A percentile compares a stretch with the other conserved stretches of the same genome.
Evolutionary conservation across 768 basidiomycete species (phyloP).

Genomic region (Russula compacta): DNA sequence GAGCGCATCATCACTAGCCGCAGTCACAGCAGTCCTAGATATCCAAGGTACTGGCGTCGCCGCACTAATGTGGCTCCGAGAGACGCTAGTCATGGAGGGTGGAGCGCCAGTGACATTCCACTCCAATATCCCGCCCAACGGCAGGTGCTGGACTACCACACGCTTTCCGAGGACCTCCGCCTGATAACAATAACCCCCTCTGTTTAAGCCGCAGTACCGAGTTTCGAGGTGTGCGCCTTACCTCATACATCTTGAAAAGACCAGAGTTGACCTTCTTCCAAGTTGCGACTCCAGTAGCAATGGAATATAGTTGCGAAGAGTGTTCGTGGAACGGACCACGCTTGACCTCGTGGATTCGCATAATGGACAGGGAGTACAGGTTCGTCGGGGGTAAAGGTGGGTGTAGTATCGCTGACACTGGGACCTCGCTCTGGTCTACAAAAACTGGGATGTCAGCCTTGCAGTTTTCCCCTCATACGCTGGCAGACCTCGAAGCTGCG

Average conservation of each 20-base stretch:
- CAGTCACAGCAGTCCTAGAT: conserved; percentile 2
- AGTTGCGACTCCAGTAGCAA: conserved; percentile 78
- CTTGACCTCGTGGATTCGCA: conserved; percentile 73
- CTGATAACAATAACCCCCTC: conserved; percentile 28
- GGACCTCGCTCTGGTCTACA: conserved; percentile 52
- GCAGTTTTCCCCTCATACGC: background rate
- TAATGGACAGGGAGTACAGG: conserved; percentile 72
- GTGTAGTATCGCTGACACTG: conserved; percentile 55
- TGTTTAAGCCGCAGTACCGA: background rate
- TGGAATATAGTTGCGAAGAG: conserved; percentile 80
- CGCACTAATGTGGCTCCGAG: background rate
- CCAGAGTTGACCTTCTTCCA: conserved; percentile 90
- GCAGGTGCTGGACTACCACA: conserved; percentile 94
- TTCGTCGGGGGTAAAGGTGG: conserved; percentile 55
- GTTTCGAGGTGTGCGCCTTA: conserved; percentile 25
- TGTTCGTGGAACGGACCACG: conserved; percentile 86
- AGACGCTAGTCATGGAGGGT: background rate
- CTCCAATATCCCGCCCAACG: conserved; percentile 71
- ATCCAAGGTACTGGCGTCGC: conserved; percentile 21
- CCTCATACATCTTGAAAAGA: conserved; percentile 93
- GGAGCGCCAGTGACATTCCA: conserved; percentile 37
- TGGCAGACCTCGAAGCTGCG: conserved; percentile 65
- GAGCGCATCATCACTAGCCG: background rate
- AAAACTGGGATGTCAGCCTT: conserved; percentile 1
- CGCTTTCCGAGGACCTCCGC: conserved; percentile 89